Evolutionary conservation across 441 rosid species (phyloP).

Genomic region (Adansonia grandidieri): DNA sequence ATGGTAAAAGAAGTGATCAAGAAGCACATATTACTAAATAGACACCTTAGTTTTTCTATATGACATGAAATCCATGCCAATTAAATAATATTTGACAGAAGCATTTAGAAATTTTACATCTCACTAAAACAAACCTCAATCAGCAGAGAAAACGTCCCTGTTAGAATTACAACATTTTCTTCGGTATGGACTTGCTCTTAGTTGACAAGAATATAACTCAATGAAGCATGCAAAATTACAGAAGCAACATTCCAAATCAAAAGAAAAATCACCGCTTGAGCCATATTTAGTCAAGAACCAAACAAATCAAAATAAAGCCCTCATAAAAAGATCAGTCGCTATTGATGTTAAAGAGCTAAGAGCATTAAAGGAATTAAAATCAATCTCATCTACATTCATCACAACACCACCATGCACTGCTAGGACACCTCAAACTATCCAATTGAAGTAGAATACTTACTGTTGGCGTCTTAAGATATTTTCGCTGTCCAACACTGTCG

Average conservation of each 20-base stretch:
- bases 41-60: conserved; percentile 12
- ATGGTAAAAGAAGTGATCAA: not conserved
- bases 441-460: conserved; percentile 52
- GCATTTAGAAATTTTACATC: not conserved
- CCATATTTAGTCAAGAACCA: not conserved
- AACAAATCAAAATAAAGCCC: not conserved
- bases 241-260: not conserved
- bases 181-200: conserved; percentile 6
- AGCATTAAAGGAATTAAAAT: conserved; percentile 17
- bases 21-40: conserved; percentile 24
- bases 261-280: not conserved
- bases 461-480: conserved; percentile 85
- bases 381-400: not conserved
- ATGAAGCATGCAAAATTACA: not conserved
- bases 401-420: not conserved
- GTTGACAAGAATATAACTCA: conserved; percentile 5
- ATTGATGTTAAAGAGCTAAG: not conserved
- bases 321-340: conserved; percentile 8
- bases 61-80: conserved; percentile 1
- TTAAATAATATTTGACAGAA: not conserved
- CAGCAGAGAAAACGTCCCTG: not conserved
- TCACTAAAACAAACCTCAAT: conserved; percentile 14
- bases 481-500: conserved; percentile 79
- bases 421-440: conserved; percentile 4
- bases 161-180: not conserved